These are phyloP conservation scores for Pinus albicaulis DNA, from an alignment of 75 land plant genomes.

Conservation along the genomic window DNA sequence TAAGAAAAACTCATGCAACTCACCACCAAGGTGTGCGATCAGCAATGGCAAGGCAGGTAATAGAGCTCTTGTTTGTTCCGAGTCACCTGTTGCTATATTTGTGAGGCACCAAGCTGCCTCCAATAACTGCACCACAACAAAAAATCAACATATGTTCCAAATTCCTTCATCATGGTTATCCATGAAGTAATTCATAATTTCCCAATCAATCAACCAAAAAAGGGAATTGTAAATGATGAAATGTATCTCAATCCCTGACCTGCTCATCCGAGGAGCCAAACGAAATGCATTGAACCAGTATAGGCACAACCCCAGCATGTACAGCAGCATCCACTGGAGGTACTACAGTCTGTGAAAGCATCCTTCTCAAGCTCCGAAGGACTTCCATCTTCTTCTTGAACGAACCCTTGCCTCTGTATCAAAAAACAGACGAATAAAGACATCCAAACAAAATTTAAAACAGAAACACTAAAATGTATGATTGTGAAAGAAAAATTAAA, in stretches of 20 bases:
- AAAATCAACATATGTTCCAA: background rate
- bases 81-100: slow-evolving; percentile 91
- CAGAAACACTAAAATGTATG: background rate
- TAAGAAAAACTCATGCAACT: slow-evolving; percentile 7
- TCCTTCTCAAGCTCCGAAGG: slow-evolving; percentile 67
- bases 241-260: slow-evolving; percentile 31
- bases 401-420: slow-evolving; percentile 71
- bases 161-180: background rate
- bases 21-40: slow-evolving; percentile 96
- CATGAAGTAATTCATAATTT: background rate
- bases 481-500: background rate
- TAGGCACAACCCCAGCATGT: slow-evolving; percentile 80
- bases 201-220: background rate
- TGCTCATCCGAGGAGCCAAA: slow-evolving; percentile 98
- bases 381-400: slow-evolving; percentile 64
- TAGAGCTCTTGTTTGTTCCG: slow-evolving; percentile 76
- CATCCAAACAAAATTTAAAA: background rate
- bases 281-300: slow-evolving; percentile 83
- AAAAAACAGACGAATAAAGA: background rate
- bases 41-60: slow-evolving; percentile 92
- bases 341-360: slow-evolving; percentile 65
- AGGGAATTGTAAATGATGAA: background rate
- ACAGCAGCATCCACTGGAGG: slow-evolving; percentile 89
- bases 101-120: slow-evolving; percentile 99
- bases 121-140: slow-evolving; percentile 54